Evolutionary conservation across 768 basidiomycete genomes (phyloP).

Genomic region (Boletus coccyginus): DNA sequence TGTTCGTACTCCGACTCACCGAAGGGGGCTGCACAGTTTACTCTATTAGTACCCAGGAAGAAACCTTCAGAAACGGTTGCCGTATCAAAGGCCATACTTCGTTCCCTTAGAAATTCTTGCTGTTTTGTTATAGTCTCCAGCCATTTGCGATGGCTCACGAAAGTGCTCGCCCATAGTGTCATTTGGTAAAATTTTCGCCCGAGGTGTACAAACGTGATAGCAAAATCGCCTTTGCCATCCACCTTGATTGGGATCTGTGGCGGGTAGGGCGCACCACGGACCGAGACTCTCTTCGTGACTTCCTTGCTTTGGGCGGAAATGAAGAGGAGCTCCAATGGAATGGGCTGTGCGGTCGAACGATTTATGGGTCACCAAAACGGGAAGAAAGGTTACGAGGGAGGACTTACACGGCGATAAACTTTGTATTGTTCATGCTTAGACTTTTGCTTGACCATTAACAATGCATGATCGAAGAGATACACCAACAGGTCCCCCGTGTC

Average conservation of each 20-base stretch:
- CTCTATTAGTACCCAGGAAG: conserved; percentile 80
- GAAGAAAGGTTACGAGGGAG: background rate
- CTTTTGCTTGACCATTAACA: conserved; percentile 94
- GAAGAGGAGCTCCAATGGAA: conserved; percentile 89
- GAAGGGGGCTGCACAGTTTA: conserved; percentile 87
- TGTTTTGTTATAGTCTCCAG: conserved; percentile 88
- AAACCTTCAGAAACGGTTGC: conserved; percentile 82
- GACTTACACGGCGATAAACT: conserved; percentile 86
- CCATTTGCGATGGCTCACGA: conserved; percentile 89
- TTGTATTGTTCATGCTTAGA: conserved; percentile 90
- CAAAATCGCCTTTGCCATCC: conserved; percentile 79
- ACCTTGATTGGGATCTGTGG: conserved; percentile 50
- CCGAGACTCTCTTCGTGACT: conserved; percentile 45
- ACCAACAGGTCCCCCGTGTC: conserved; percentile 90
- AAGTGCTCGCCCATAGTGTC: conserved; percentile 87
- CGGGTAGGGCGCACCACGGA: conserved; percentile 38
- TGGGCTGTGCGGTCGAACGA: conserved; percentile 57
- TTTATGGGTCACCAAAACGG: conserved; percentile 4
- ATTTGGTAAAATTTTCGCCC: conserved; percentile 91
- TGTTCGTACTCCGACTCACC: conserved; percentile 53
- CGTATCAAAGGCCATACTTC: conserved; percentile 86
- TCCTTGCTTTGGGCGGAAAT: conserved; percentile 60
- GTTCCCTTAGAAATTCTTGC: conserved; percentile 79
- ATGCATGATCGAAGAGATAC: conserved; percentile 95
- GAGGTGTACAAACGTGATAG: conserved; percentile 91